These are phyloP conservation scores for Hondaea fermentalgiana DNA, from an alignment of 108 stramenopile species.

Conservation along the genomic window DNA sequence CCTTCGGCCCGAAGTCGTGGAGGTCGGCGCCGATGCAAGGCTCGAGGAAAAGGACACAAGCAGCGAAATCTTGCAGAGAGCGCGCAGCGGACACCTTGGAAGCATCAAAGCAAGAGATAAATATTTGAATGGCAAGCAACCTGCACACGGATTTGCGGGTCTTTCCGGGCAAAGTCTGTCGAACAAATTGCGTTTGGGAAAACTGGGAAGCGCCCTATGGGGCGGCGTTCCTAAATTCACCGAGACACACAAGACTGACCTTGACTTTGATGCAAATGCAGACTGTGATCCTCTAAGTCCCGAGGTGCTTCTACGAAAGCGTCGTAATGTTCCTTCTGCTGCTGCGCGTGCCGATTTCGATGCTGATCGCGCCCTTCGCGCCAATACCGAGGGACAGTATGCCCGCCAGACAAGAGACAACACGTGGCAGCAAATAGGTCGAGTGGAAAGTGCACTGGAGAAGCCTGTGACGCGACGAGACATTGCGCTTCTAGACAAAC, in stretches of 20 bases:
- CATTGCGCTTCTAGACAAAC: background rate
- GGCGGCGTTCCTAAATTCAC: no score
- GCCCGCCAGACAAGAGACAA: background rate
- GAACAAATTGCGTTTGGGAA: background rate
- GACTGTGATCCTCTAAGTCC: background rate
- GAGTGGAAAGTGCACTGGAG: background rate
- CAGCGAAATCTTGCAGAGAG: background rate
- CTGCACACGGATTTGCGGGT: background rate
- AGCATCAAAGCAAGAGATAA: background rate
- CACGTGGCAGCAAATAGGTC: constrained; percentile 4
- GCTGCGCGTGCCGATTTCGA: background rate
- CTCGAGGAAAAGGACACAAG: background rate
- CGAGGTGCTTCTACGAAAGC: background rate
- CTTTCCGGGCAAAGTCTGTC: background rate
- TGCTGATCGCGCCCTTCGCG: background rate
- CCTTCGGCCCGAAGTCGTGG: background rate
- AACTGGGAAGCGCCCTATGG: background rate
- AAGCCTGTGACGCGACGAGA: background rate
- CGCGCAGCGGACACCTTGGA: background rate
- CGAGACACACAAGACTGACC: no score
- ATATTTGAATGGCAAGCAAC: background rate
- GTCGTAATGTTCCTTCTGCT: background rate
- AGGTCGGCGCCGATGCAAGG: background rate
- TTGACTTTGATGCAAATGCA: background rate
- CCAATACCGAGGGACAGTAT: background rate